These are phyloP conservation scores for Meira miltonrushii DNA, from an alignment of 1,284 basidiomycete species.

Conservation along the genomic window DNA sequence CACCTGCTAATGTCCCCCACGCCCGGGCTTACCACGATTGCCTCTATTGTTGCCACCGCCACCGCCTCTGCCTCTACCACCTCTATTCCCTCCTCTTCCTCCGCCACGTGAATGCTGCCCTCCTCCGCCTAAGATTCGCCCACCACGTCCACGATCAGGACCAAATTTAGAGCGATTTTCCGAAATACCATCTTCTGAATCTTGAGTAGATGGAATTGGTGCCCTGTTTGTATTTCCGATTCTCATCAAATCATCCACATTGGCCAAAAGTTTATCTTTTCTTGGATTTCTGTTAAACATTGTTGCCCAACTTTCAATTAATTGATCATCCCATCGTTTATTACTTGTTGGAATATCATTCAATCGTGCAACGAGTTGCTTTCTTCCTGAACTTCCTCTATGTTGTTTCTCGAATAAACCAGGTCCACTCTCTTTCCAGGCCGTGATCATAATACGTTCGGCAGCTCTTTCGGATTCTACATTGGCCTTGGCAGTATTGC, in stretches of 20 bases:
- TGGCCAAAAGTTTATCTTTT: conserved; percentile 29
- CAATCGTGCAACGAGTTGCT: conserved; percentile 15
- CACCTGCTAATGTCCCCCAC: not conserved
- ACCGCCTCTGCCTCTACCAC: conserved; percentile 29
- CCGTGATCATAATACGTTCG: conserved; percentile 10
- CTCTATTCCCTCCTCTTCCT: conserved; percentile 23
- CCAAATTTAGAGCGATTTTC: conserved; percentile 13
- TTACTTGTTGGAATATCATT: conserved; percentile 12
- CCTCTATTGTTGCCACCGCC: conserved; percentile 4
- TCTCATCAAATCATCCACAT: conserved; percentile 18
- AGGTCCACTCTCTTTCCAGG: conserved; percentile 1
- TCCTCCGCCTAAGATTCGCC: conserved; percentile 20
- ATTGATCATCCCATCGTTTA: conserved; percentile 23
- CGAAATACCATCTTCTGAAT: not conserved
- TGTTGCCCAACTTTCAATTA: conserved; percentile 39
- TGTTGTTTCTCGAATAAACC: conserved; percentile 9
- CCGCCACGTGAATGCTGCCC: conserved; percentile 12
- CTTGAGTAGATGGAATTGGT: conserved; percentile 11
- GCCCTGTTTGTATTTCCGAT: not conserved
- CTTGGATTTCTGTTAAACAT: conserved; percentile 37
- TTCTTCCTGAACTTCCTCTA: conserved; percentile 16
- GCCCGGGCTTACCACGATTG: conserved; percentile 5
- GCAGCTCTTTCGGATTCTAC: conserved; percentile 8
- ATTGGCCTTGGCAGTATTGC: not conserved
- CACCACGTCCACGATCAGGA: conserved; percentile 29